A percentile compares a stretch with the other conserved stretches of the same genome.
phyloP scores from a whole-genome alignment of 2,329 filamentous ascomycete genomes.

The Trichoderma citrinoviride region DNA sequence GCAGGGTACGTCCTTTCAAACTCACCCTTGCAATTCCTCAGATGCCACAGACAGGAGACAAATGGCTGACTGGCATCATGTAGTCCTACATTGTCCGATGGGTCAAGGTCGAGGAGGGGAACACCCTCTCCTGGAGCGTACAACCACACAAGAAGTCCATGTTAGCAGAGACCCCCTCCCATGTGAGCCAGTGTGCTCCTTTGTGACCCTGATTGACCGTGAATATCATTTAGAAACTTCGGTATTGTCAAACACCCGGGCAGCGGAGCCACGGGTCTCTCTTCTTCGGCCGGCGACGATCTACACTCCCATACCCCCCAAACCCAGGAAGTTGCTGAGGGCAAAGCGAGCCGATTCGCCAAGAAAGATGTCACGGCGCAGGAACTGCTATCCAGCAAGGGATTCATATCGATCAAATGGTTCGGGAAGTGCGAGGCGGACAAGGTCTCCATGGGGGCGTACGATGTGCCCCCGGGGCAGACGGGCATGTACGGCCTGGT shows the following conservation, averaged over 20 bases:
- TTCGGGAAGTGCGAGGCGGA: constrained; percentile 94
- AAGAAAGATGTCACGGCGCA: constrained; percentile 62
- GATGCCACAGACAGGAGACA: background rate
- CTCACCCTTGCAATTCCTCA: background rate
- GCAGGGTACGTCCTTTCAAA: constrained; percentile 64
- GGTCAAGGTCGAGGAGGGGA: constrained; percentile 85
- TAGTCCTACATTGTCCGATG: constrained; percentile 98
- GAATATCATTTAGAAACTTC: constrained; percentile 65
- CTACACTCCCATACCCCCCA: constrained; percentile 49
- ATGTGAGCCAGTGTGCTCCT: background rate
- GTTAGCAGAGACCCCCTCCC: constrained; percentile 39
- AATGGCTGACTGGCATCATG: constrained; percentile 28
- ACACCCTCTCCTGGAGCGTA: constrained; percentile 96
- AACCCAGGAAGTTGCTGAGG: constrained; percentile 42
- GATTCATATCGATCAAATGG: constrained; percentile 75
- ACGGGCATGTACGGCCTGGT: constrained; percentile 95
- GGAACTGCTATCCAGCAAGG: constrained; percentile 62
- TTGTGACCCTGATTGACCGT: background rate
- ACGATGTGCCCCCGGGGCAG: constrained; percentile 70
- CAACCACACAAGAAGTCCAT: constrained; percentile 98
- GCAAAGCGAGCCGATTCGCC: constrained; percentile 47
- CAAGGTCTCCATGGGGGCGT: constrained; percentile 87
- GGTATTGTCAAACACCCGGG: constrained; percentile 97
- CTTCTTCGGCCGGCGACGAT: constrained; percentile 44
- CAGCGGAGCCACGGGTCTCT: constrained; percentile 54